Evolutionary conservation across 2,329 filamentous ascomycete genomes (phyloP), one percentile per base, ranked within the genome.

Genomic region (Fusarium sp.): DNA sequence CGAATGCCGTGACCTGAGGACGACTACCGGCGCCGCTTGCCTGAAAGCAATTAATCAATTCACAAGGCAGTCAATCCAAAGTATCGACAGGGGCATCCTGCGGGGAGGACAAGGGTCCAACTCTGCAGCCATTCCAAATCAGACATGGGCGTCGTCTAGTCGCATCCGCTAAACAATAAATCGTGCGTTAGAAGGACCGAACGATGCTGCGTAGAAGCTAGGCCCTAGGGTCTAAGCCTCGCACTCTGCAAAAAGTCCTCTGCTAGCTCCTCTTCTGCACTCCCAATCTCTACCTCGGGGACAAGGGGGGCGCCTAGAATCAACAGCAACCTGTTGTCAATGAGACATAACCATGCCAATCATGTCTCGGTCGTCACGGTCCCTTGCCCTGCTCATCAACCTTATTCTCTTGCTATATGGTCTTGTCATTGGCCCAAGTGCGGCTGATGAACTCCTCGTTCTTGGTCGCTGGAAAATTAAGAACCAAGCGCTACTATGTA

Each of bases 181-280:
- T 74, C 72, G 72, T 72, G 72, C 71, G 70, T 74, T 74, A 74
- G 72, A 74, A 74, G 72, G 72, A 74, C 72, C 72, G 72, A 74
- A 67, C 72, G 72, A 74, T 69, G 70, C 62, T 75, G 69, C 64
- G 74, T 74, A 48, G 72, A 74, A 74, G 72, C 63, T 64, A 55
- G 67, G 58, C 61, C 49, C 60, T 56, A 67, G 63, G 61, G 72
- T 74, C 72, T 74, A 75, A 75, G 72, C 72, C 72, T 75, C 72
- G 53, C 53, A 64, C 70, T 67, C 69, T 64, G 56, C 72, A 74
- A 74, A 74, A 74, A 74, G 72, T 54, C 72, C 72, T 75, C 52
- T 41, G 49, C 39, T 51, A 51, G 49, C 49, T 51, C n/a, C 55
- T 39, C 42, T 59, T 43, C 34, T 53, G 41, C 57, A 56, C 49